Evolutionary conservation across 306 rosid genomes (phyloP).

Genomic region (Glycine latifolia): DNA sequence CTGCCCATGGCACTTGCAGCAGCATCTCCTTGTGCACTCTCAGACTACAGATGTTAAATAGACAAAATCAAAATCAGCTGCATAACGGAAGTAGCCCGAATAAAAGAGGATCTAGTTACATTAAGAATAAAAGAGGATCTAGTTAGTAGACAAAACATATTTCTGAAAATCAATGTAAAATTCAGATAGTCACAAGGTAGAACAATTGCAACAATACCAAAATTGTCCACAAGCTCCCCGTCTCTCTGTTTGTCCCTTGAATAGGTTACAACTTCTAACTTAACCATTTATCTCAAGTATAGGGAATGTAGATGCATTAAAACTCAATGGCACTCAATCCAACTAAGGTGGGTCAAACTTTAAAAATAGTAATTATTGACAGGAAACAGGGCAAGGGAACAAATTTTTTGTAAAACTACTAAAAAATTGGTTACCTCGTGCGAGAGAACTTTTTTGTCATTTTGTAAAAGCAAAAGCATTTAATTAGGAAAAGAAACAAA

Average conservation of each 20-base stretch:
- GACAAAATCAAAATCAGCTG: conserved; percentile 30
- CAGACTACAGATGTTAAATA: conserved; percentile 68
- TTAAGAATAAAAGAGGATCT: background rate
- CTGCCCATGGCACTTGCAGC: conserved; percentile 99
- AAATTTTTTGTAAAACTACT: too few species aligned
- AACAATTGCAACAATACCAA: too few species aligned
- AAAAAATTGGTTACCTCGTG: background rate
- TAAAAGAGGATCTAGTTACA: background rate
- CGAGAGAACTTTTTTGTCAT: background rate
- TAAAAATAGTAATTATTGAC: background rate
- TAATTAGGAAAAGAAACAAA: background rate
- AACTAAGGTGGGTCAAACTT: background rate
- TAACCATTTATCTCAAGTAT: too few species aligned
- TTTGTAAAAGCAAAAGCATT: background rate
- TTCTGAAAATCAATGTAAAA: background rate
- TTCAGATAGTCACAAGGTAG: background rate
- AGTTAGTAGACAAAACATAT: background rate
- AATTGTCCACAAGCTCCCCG: too few species aligned
- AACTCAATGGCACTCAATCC: too few species aligned
- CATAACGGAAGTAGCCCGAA: background rate
- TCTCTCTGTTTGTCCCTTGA: background rate
- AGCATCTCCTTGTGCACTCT: conserved; percentile 99
- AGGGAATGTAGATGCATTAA: too few species aligned
- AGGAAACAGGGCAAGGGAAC: background rate
- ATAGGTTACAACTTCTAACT: too few species aligned